phyloP scores from a whole-genome alignment of 306 rosid species.

The barrel medic (Medicago truncatula) region MtrunA17r5.0-ANR NC_053042.1:44411501-44412000 shows the following conservation, averaged over 20 bases:
- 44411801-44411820: neutral
- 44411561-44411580: neutral
- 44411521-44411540: neutral
- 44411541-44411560: neutral
- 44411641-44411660: conserved; percentile 5
- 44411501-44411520: neutral
- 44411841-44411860: neutral
- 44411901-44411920: neutral
- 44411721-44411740: neutral
- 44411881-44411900: too few relatives aligned
- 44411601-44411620: neutral
- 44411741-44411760: neutral
- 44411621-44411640: neutral
- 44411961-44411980: neutral
- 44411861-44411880: neutral
- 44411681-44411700: neutral
- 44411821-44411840: neutral
- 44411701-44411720: neutral
- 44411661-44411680: neutral
- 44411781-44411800: neutral
- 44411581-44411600: neutral
- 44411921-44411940: too few relatives aligned
- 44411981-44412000: neutral
- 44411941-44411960: neutral
- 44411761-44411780: neutral